Base-by-base conservation (phyloP, 768 basidiomycete species). In the Russula compacta region DNA sequence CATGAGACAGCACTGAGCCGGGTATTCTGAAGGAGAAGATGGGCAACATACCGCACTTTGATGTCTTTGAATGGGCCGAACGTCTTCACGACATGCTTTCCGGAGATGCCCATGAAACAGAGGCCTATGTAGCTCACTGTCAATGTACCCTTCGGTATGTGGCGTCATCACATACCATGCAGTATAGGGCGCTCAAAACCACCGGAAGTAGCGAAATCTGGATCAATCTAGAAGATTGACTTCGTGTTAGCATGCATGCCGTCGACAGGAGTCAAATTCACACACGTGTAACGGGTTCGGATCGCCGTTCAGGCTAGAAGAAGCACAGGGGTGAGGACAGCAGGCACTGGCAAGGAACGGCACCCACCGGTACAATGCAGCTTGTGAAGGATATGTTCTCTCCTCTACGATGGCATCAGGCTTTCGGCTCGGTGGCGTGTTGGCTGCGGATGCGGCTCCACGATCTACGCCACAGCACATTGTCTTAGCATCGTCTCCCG, bases 131-230 rank as follows among this genome's bases (percentile, higher is more conserved):
- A 58, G 47, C 39, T 14, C 29, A 36, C 38, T 39, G 53, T 60
- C 46, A 44, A 24, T 44, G 38, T 53, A 50, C 12, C 39, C 21
- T 33, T 39, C 15, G 14, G 58, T 29, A 43, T 48, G 33, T 48
- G 12, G 36, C 9, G 10, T 52, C 12, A 12, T 58, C 40, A 64
- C 50, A 35, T 61, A 78, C 80, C 89, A 67, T 91, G 89, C 17
- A 92, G 76, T 64, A 92, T 94, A 0, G 95, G 95, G 71, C 84
- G 84, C 66, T 92, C 86, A 71, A 95, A 98, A 0, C 94, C 94
- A n/a, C 92, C 95, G 53, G 95, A 87, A 11, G 88, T 87, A 11
- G 97, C 93, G 69, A 97, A 98, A 60, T 91, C 85, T 0, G 97
- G 95, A 55, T 88, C 83, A 67, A 99, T 92, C 88, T 93, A 69